Evolutionary conservation across 2,329 filamentous ascomycete genomes (phyloP), one percentile per base, ranked within the genome.

Genomic region (Fusarium pseudograminearum): DNA sequence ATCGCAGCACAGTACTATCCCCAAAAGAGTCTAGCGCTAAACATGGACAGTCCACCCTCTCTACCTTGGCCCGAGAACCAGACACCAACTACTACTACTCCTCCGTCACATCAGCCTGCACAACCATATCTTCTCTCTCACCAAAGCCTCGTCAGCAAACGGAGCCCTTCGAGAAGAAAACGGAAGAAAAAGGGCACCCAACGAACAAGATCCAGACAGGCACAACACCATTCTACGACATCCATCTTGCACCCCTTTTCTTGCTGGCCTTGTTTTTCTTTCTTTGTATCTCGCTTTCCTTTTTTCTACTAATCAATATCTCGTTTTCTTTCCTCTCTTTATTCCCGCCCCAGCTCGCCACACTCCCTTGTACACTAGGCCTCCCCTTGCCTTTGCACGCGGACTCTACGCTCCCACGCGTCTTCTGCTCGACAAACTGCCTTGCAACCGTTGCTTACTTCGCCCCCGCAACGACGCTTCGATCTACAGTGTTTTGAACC

Each of bases 51-150:
- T 50, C 67, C 63, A 57, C 58, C 26, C 26, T 28, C 46, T 50
- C 64, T 65, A 71, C 63, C 51, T 55, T 58, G 50, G 48, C 44
- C 63, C 63, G 48, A 59, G 50, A 51, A 53, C 48, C 57, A 64
- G 67, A 57, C 67, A 45, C 42, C 42, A 45, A 28, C 42, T 44
- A 42, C 20, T 22, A 42, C 26, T 46, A 69, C 67, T 70, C 67
- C 67, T 71, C 67, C 63, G 63, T 70, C 67, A 70, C 67, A 70
- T 70, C 67, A 70, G 67, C 67, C 67, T 70, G 63, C 67, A 70
- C 48, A 30, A 52, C 67, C 62, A 70, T 51, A 70, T 69, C 67
- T 70, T 65, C 42, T 55, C 51, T 65, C 67, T 71, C 67, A 69
- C 67, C 67, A 70, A 69, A 70, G 67, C 67, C 67, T 70, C 67